Evolutionary conservation across 2,329 filamentous ascomycete genomes (phyloP).

Genomic region (Periconia digitata): DNA sequence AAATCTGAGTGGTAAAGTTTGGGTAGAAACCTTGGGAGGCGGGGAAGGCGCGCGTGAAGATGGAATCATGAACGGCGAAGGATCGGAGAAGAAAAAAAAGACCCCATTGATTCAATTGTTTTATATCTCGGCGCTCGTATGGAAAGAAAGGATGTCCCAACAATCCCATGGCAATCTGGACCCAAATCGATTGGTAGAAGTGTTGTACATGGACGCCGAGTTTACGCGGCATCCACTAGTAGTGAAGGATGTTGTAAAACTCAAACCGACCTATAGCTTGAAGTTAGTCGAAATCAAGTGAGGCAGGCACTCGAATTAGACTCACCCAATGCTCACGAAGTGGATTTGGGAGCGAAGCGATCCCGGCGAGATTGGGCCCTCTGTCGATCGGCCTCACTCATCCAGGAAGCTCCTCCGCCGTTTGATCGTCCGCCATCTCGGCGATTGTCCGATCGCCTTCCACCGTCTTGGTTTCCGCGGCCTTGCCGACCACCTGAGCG

Average conservation of each 20-base stretch:
- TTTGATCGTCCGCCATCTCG: constrained; percentile 20
- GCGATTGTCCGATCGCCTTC: constrained; percentile 24
- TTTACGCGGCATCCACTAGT: constrained; percentile 15
- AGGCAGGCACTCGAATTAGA: no score
- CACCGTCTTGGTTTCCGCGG: constrained; percentile 25
- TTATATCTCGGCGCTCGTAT: constrained; percentile 25
- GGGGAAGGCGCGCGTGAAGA: background rate
- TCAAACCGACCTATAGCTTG: no score
- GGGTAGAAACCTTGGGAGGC: background rate
- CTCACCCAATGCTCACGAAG: background rate
- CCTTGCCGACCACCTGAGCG: constrained; percentile 27
- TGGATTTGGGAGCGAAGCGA: constrained; percentile 29
- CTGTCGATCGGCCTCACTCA: constrained; percentile 47
- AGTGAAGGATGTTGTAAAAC: no score
- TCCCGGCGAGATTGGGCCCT: constrained; percentile 50
- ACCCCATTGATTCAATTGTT: constrained; percentile 25
- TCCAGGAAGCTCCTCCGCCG: constrained; percentile 35
- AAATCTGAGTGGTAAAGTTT: no score
- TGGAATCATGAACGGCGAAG: constrained; percentile 3
- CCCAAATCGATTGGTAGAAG: constrained; percentile 23
- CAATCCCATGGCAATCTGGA: constrained; percentile 20
- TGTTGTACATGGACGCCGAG: constrained; percentile 25
- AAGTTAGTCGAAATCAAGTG: no score
- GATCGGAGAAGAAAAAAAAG: constrained; percentile 8
- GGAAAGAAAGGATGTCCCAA: constrained; percentile 20